Base-by-base conservation (phyloP, 257 asterid genomes). In the Przewalskia tangutica region DNA sequence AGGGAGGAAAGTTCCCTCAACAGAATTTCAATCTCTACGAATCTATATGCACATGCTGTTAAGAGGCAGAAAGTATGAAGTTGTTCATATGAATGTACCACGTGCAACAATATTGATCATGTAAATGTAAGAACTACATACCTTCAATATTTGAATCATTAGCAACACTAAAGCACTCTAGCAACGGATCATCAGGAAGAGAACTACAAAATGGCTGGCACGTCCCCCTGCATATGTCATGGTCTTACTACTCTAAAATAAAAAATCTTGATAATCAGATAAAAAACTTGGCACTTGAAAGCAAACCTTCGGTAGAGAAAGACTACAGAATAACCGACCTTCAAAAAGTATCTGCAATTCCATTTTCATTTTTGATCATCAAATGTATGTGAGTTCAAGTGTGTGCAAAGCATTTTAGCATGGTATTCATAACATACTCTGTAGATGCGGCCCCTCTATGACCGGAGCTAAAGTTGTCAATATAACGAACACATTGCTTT, bases 381-480 rank as follows among this genome's bases (percentile, higher is more conserved):
- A 40, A 55, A 55, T 34, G 27, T 7, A 63, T 11, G 83, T 48
- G 54, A 77, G 0, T 23, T 46, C 56, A 81, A 54, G 56, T 9
- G 63, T 17, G 20, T 46, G 38, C 13, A 71, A 71, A 20, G 59
- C 59, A 44, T 10, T 36, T 16, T 17, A 75, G 3, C 11, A 50
- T 23, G 76, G 83, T 63, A 46, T 12, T 20, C 62, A 85, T 12
- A 7, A 77, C 82, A 87, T 92, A 95, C 99, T 95, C 97, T 6
- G 98, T 93, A 58, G 99, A 92, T 68, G 99, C 92, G 81, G 98
- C 97, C 89, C 98, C 99, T 89, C 98, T 90, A 78, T 92, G 95
- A 81, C 99, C 98, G 8, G 98, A 95, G 92, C 94, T 89, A 88
- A 95, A 95, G 85, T 95, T 95, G 89, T 95, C 98, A 42, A 95